Percentiles rank a stretch among this genome's conserved stretches.
phyloP scores from a whole-genome alignment of 768 basidiomycete genomes.

The Psilocybe cyanescens region DNA sequence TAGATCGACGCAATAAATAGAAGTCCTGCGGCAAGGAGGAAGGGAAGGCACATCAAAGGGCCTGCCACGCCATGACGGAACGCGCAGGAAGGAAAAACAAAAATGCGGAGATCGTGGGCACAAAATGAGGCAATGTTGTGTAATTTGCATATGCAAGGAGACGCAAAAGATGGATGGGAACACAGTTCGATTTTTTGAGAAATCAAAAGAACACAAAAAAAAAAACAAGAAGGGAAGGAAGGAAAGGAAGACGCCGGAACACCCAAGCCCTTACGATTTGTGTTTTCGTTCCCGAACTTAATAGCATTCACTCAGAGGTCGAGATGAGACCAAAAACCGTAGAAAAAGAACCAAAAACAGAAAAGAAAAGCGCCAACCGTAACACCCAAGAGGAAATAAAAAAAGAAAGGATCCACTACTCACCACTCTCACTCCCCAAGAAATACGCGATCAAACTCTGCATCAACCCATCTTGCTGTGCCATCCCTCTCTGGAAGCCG shows the following conservation, averaged over 20 bases:
- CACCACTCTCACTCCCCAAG: constrained; percentile 64
- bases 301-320: constrained; percentile 8
- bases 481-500: constrained; percentile 46
- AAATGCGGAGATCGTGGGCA: not conserved
- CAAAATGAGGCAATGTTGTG: not conserved
- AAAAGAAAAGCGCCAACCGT: not conserved
- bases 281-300: constrained; percentile 2
- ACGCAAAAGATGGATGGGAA: not conserved
- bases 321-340: not conserved
- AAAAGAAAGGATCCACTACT: constrained; percentile 24
- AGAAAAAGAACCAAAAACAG: constrained; percentile 3
- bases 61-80: constrained; percentile 4
- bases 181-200: not conserved
- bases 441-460: constrained; percentile 83
- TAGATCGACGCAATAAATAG: constrained; percentile 3
- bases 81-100: constrained; percentile 11
- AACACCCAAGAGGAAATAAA: not conserved
- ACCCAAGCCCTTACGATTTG: constrained; percentile 7
- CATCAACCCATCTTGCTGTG: constrained; percentile 85
- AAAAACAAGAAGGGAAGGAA: not conserved
- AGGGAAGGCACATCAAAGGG: constrained; percentile 10
- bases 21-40: constrained; percentile 3
- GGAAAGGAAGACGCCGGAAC: constrained; percentile 1
- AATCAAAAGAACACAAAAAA: not conserved
- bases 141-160: not conserved